Base-by-base conservation (phyloP, 257 asterid species). In the Ilex asprella region DNA sequence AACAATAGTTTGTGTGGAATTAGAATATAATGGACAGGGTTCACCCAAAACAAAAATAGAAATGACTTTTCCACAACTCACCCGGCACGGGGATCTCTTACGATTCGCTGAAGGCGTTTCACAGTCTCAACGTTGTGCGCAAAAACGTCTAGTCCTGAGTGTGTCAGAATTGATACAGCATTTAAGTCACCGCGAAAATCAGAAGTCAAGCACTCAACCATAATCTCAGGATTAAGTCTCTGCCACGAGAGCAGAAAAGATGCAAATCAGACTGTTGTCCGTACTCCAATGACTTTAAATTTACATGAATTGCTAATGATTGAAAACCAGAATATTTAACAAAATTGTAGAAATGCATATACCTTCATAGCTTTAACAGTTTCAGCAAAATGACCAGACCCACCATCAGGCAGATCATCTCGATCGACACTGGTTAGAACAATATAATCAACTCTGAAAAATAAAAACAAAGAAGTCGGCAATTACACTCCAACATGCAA, bases 11-110 rank as follows among this genome's bases (percentile, higher is more conserved):
- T 11, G 52, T 46, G 3, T 3, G 10, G 3, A 10, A 46, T 10
- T 46, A 14, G 4, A 7, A 46, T 46, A 12, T 11, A 0, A 46
- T 46, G 52, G n/a, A 3, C 13, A 46, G 5, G 14, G 3, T 53
- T 53, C 15, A 1, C 15, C 15, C 27, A 2, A 53, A 54, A 6
- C 35, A 46, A 51, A 56, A 27, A 31, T 43, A 51, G 60, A 62
- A 66, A 66, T 52, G 59, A 12, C 29, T 16, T 55, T 1, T 56
- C n/a, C 66, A 64, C 67, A 63, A 73, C 91, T 78, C 70, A 89
- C 99, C 97, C 95, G 59, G 99, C 97, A 72, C 96, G 84, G 39
- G 97, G 97, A 81, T 89, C 97, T 75, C 99, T 86, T 65, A 93
- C 97, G 65, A 89, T 84, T 60, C 96, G 86, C 75, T 93, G 97